Base-by-base conservation (phyloP, 1,139 yeast genomes). In the Lodderomyces beijingensis region DNA sequence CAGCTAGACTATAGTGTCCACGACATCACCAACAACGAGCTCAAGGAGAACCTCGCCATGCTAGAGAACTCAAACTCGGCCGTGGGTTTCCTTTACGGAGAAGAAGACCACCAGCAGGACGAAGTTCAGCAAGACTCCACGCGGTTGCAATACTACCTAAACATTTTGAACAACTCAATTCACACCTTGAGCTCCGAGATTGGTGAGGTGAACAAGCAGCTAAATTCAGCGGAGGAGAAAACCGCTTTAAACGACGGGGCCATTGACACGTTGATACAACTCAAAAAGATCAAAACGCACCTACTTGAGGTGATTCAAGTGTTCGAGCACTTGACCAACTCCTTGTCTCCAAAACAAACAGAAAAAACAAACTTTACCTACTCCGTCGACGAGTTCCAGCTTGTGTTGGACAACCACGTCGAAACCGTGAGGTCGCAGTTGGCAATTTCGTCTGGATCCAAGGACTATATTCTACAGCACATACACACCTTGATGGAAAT, bases 1-100 rank as follows among this genome's bases (percentile, higher is more conserved):
- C 82, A 78, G 43, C 53, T 80, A 37, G 86, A 81, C 49, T 77
- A 69, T 50, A 74, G 77, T 43, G 74, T 82, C 2, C 74, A 67
- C 44, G 77, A 75, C 41, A 51, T 79, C 12, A 66, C 79, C 0
- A 56, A 55, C 15, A 75, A 75, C 39, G 57, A 79, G 39, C 71
- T 75, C 43, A 49, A 59, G 10, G 67, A 69, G 32, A 59, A 79
- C 38, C 25, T 43, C 12, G 63, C 59, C 31, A 57, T 56, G 25
- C 47, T 79, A 32, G 42, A 46, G 32, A 33, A 45, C 45, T 37
- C 44, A 15, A 37, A 17, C 5, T 35, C 39, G 8, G 30, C 53
- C 13, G 53, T 50, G 16, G 63, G 67, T 5, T 16, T 7, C 18
- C 11, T 17, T 13, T 28, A 19, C 3, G 17, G 25, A 12, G 41